These are phyloP conservation scores for Entomortierella beljakovae DNA, from an alignment of 192 early-diverging fungal genomes.

Conservation along the genomic window DNA sequence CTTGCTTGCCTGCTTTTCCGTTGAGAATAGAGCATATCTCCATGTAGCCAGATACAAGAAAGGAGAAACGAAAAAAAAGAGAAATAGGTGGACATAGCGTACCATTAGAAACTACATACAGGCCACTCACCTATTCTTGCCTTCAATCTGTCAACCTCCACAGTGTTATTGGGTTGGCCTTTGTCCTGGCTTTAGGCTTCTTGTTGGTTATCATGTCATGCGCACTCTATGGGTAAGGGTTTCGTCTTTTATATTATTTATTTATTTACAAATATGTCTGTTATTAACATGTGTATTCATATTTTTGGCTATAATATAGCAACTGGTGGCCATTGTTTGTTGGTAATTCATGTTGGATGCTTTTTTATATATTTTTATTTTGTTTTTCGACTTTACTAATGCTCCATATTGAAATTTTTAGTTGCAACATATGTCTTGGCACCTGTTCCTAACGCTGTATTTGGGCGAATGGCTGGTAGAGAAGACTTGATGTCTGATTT, in stretches of 20 bases:
- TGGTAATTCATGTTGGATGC: constrained; percentile 50
- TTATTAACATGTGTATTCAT: not conserved
- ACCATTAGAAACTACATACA: too few species aligned
- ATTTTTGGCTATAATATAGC: constrained; percentile 47
- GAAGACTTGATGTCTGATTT: constrained; percentile 78
- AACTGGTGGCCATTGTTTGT: constrained; percentile 98
- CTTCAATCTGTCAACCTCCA: not conserved
- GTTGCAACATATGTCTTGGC: constrained; percentile 94
- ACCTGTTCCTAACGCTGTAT: constrained; percentile 91
- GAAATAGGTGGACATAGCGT: too few species aligned
- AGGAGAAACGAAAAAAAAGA: too few species aligned
- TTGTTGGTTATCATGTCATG: constrained; percentile 95
- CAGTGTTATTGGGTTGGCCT: constrained; percentile 88
- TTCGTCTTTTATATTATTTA: not conserved
- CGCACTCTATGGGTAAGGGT: constrained; percentile 86
- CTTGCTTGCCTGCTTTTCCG: too few species aligned
- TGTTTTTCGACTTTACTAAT: not conserved
- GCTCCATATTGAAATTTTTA: not conserved
- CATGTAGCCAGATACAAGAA: not conserved
- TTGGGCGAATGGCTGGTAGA: constrained; percentile 74
- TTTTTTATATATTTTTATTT: constrained; percentile 1
- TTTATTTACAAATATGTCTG: not conserved
- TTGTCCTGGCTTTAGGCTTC: constrained; percentile 92
- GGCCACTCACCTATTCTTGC: too few species aligned
- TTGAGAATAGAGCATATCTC: too few species aligned